phyloP scores from a whole-genome alignment of 1,284 basidiomycete genomes.

The Moniliophthora roreri region DNA sequence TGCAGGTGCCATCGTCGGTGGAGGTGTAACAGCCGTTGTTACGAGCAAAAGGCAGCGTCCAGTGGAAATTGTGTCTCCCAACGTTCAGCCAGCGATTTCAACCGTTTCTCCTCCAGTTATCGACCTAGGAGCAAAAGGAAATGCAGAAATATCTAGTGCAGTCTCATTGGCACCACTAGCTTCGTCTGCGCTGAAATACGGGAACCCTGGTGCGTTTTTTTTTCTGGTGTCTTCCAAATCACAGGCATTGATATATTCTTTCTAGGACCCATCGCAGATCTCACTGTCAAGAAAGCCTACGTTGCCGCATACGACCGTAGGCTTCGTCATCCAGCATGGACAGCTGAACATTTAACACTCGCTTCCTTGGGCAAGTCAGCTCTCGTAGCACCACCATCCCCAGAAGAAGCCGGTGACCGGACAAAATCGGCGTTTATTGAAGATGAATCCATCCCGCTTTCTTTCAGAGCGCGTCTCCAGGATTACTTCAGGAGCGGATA shows the following conservation, averaged over 20 bases:
- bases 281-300: conserved; percentile 80
- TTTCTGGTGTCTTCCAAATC: neutral
- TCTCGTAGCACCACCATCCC: conserved; percentile 24
- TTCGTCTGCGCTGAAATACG: conserved; percentile 62
- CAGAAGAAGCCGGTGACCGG: conserved; percentile 57
- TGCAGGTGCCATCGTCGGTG: conserved; percentile 69
- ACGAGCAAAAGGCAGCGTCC: conserved; percentile 28
- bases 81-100: conserved; percentile 63
- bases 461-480: conserved; percentile 83
- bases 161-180: conserved; percentile 22
- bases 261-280: conserved; percentile 81
- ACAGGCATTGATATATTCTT: conserved; percentile 7
- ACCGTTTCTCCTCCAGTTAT: conserved; percentile 30
- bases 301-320: conserved; percentile 90
- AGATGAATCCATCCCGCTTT: conserved; percentile 74
- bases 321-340: conserved; percentile 92
- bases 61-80: conserved; percentile 25
- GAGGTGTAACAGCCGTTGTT: conserved; percentile 56
- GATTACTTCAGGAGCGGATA: conserved; percentile 96
- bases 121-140: conserved; percentile 35
- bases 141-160: conserved; percentile 27
- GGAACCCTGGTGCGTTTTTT: conserved; percentile 62
- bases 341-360: conserved; percentile 88
- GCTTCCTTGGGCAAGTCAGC: conserved; percentile 64
- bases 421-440: conserved; percentile 85